Evolutionary conservation across 306 rosid genomes (phyloP), one percentile per base, ranked within the genome.

Genomic region (Cucumis melo): DNA sequence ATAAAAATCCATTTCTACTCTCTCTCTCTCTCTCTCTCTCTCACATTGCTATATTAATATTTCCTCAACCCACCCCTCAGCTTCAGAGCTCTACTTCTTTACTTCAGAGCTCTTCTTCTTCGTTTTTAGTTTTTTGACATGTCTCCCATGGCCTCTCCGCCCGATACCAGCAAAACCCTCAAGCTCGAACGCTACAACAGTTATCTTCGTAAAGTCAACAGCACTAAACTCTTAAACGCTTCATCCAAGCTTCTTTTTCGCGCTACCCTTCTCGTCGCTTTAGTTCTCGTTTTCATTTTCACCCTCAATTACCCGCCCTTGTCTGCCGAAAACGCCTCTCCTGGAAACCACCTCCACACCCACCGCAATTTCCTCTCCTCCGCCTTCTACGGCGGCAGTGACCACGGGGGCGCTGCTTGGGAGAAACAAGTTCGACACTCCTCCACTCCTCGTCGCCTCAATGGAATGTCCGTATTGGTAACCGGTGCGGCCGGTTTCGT

Each of bases 231-330:
- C 20, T 78, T 95, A 2, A 88, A 85, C 73, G 98, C 99, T 4
- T 95, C 98, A 7, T 95, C 99, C 7, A 95, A 95, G 78, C 85
- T 95, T 6, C 91, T 94, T 6, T 94, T 94, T 89, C 93, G 97
- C 0, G 94, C 93, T 7, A 90, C 98, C 0, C 89, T 95, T 6
- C 80, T 92, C 0, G 85, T 89, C 3, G 96, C 98, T 0, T 81
- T 95, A 0, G 66, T 91, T 64, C 82, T 95, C 1, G 85, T 95
- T 5, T 89, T 95, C 77, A 82, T 90, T 75, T 90, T 92, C 86
- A 89, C 96, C 23, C 79, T 95, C 78, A 88, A 92, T 57, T 95
- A 89, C 82, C 99, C 97, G 0, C 96, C 98, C 0, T 86, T 87
- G 6, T 78, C 68, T 32, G 3, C 36, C 7, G 73, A 46, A 41